These are phyloP conservation scores for Mycena rosella DNA, from an alignment of 768 basidiomycete genomes.

Conservation along the genomic window DNA sequence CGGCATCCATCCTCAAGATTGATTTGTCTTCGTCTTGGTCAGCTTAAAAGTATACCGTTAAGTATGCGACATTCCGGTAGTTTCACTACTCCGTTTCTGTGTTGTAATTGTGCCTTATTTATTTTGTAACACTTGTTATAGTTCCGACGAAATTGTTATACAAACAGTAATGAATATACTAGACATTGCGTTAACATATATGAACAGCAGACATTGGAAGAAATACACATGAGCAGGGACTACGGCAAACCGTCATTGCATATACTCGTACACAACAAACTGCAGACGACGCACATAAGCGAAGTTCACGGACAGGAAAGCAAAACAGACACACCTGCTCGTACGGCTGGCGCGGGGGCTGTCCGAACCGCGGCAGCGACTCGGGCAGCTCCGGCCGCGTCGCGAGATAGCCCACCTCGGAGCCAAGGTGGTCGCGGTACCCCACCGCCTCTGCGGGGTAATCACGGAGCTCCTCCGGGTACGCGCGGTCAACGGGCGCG, in stretches of 20 bases:
- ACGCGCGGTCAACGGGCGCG: conserved; percentile 67
- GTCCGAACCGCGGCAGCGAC: conserved; percentile 70
- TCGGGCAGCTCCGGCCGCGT: conserved; percentile 69
- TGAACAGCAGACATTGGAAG: conserved; percentile 22
- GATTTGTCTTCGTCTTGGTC: background rate
- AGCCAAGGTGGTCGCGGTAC: conserved; percentile 67
- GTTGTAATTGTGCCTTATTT: conserved; percentile 1
- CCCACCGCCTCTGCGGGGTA: conserved; percentile 70
- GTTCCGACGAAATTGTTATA: conserved; percentile 21
- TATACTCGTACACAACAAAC: conserved; percentile 58
- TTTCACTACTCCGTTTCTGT: background rate
- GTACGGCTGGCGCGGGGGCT: conserved; percentile 68
- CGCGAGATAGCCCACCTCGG: conserved; percentile 53
- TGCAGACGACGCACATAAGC: conserved; percentile 38
- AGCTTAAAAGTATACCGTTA: background rate
- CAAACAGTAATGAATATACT: conserved; percentile 25
- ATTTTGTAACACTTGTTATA: conserved; percentile 12
- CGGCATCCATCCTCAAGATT: conserved; percentile 55
- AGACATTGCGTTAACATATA: conserved; percentile 27
- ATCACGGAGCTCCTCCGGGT: conserved; percentile 69
- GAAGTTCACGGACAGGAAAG: background rate
- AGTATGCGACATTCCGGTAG: background rate
- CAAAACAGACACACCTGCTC: conserved; percentile 54
- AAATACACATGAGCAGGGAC: conserved; percentile 24
- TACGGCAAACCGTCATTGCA: conserved; percentile 34